Evolutionary conservation across 257 asterid species (phyloP).

Genomic region (Nyctanthes arbortristis): DNA sequence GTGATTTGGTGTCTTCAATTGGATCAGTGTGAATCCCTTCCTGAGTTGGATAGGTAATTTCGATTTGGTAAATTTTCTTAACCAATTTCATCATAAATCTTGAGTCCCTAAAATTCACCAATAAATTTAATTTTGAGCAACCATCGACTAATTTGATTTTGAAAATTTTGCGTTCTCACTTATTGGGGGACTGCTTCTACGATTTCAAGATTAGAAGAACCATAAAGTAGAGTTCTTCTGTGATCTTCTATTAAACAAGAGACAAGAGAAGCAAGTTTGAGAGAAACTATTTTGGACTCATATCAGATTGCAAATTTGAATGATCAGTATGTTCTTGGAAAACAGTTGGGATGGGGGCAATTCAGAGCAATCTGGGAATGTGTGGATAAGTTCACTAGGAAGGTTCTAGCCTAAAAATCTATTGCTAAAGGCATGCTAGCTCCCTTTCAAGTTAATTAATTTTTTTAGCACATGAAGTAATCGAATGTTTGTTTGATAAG

Average conservation of each 20-base stretch:
- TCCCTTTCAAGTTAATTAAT: too few relatives aligned
- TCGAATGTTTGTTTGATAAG: too few relatives aligned
- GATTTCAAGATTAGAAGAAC: slow-evolving; percentile 15
- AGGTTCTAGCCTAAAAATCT: slow-evolving; percentile 78
- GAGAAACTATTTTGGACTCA: slow-evolving; percentile 51
- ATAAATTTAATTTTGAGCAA: slow-evolving; percentile 19
- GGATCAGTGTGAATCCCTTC: too few relatives aligned
- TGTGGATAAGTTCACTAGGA: slow-evolving; percentile 58
- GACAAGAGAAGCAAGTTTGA: slow-evolving; percentile 45
- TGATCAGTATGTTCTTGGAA: slow-evolving; percentile 60
- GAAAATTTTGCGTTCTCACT: slow-evolving; percentile 17
- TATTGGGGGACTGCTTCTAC: slow-evolving; percentile 2
- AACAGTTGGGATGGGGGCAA: slow-evolving; percentile 79
- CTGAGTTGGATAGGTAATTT: too few relatives aligned
- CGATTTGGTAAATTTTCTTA: too few relatives aligned
- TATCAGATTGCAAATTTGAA: slow-evolving; percentile 36
- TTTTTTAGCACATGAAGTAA: too few relatives aligned
- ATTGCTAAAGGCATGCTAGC: slow-evolving; percentile 73
- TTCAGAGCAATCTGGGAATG: slow-evolving; percentile 75
- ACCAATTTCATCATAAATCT: too few relatives aligned
- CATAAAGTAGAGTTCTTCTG: slow-evolving; percentile 26
- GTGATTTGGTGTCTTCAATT: too few relatives aligned
- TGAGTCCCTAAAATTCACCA: too few relatives aligned
- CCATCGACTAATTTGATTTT: slow-evolving; percentile 39
- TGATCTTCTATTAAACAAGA: slow-evolving; percentile 26